Evolutionary conservation across 2,329 filamentous ascomycete species (phyloP).

Genomic region (Pseudocercospora fijiensis): DNA sequence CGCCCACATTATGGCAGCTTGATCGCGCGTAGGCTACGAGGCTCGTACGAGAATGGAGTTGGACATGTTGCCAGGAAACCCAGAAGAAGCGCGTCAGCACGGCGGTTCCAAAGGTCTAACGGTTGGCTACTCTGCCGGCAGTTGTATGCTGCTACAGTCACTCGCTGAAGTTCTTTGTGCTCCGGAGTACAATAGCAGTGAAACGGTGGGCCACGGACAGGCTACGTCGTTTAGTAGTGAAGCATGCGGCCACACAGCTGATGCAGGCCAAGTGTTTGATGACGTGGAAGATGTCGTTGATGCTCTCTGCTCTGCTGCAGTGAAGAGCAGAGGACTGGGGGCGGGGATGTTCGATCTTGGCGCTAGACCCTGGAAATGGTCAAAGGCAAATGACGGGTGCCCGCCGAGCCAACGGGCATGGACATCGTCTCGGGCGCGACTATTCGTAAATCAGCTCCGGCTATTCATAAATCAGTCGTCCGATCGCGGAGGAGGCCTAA

Average conservation of each 20-base stretch:
- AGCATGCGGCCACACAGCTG: neutral
- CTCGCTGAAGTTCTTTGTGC: neutral
- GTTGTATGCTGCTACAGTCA: too few species aligned
- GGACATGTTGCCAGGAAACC: too few species aligned
- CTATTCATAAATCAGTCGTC: too few species aligned
- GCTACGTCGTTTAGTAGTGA: neutral
- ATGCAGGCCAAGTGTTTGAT: neutral
- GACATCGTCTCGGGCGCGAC: neutral
- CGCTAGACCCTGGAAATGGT: neutral
- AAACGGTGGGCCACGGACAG: neutral
- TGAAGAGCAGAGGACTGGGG: neutral
- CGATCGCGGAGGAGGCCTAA: too few species aligned
- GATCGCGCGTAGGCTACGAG: too few species aligned
- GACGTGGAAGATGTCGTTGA: constrained; percentile 1
- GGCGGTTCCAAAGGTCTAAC: too few species aligned
- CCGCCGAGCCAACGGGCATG: neutral
- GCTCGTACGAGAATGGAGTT: too few species aligned
- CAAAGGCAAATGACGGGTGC: neutral
- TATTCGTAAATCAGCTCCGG: too few species aligned
- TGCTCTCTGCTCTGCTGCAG: neutral
- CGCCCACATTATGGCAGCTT: too few species aligned
- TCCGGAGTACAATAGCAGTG: neutral
- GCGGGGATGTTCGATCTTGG: neutral
- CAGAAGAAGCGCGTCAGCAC: too few species aligned
- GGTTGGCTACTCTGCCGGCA: too few species aligned